Percentiles rank a stretch among this genome's conserved stretches.
Conservation (phyloP, 2,329 filamentous ascomycete genomes). For the Phialocephala sp. region DNA sequence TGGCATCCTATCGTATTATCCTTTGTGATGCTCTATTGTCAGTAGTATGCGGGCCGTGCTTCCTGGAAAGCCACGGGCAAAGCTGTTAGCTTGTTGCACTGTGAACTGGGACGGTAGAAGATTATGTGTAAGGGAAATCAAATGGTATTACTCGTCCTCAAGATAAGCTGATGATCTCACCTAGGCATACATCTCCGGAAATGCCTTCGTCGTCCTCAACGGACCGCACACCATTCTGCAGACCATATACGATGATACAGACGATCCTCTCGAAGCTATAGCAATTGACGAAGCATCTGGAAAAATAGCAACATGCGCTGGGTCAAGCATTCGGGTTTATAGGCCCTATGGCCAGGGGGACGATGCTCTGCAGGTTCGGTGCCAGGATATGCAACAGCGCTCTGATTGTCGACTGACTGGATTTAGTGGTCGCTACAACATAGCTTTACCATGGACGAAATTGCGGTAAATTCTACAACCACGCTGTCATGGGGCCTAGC, state of each 20-base stretch:
- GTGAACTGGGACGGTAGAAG: slow-evolving; percentile 75
- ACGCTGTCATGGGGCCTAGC: slow-evolving; percentile 86
- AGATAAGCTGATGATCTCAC: slow-evolving; percentile 23
- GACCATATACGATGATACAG: slow-evolving; percentile 86
- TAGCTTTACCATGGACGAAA: slow-evolving; percentile 56
- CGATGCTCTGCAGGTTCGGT: slow-evolving; percentile 73
- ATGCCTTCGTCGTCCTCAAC: slow-evolving; percentile 82
- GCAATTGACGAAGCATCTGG: slow-evolving; percentile 81
- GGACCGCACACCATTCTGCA: slow-evolving; percentile 79
- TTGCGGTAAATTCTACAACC: slow-evolving; percentile 48
- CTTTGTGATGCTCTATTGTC: slow-evolving; percentile 30
- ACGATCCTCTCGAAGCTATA: slow-evolving; percentile 70
- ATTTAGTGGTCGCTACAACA: slow-evolving; percentile 68
- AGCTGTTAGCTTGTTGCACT: slow-evolving; percentile 77
- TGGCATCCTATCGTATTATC: not conserved
- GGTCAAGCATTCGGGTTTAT: slow-evolving; percentile 74
- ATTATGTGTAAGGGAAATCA: slow-evolving; percentile 66
- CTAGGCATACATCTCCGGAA: slow-evolving; percentile 88
- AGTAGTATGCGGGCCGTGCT: slow-evolving; percentile 76
- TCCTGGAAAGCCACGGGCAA: slow-evolving; percentile 78
- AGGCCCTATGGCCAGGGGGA: slow-evolving; percentile 74
- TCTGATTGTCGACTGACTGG: slow-evolving; percentile 31
- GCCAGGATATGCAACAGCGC: slow-evolving; percentile 15
- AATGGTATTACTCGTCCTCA: not conserved
- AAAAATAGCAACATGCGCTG: slow-evolving; percentile 80